Conservation (phyloP, 1,139 yeast genomes). For the Saccharomyces pastorianus region DNA sequence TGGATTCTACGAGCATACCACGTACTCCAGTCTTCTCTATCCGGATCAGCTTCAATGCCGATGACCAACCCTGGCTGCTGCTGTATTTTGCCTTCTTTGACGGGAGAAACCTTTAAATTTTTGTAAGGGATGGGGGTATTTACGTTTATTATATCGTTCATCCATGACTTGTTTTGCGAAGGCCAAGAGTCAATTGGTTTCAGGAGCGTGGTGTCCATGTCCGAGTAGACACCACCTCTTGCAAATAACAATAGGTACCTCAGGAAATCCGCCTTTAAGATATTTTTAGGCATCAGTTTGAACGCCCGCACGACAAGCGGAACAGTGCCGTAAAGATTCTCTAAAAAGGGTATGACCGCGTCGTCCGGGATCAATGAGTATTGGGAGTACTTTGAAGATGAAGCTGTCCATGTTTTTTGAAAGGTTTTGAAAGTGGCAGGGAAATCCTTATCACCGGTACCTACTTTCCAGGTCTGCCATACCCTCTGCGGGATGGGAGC, state of each 20-base stretch:
- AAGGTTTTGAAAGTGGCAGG: slow-evolving; percentile 40
- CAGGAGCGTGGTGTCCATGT: slow-evolving; percentile 70
- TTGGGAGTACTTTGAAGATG: slow-evolving; percentile 40
- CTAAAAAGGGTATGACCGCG: slow-evolving; percentile 56
- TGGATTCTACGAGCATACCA: slow-evolving; percentile 70
- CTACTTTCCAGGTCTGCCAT: slow-evolving; percentile 96
- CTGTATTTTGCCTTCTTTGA: background rate
- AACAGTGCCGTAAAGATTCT: slow-evolving; percentile 53
- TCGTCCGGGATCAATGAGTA: slow-evolving; percentile 71
- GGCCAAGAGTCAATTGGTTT: slow-evolving; percentile 58
- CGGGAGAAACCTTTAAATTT: slow-evolving; percentile 5
- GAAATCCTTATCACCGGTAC: slow-evolving; percentile 43
- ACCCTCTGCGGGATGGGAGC: slow-evolving; percentile 60
- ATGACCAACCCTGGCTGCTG: slow-evolving; percentile 63
- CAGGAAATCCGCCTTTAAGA: slow-evolving; percentile 85
- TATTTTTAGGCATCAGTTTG: slow-evolving; percentile 64
- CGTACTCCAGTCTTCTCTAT: slow-evolving; percentile 64
- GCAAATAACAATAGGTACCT: slow-evolving; percentile 79
- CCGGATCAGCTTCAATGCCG: slow-evolving; percentile 93
- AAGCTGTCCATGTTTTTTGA: slow-evolving; percentile 50
- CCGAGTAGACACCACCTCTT: slow-evolving; percentile 87
- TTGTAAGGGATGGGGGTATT: slow-evolving; percentile 17
- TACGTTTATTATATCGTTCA: background rate
- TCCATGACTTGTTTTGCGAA: slow-evolving; percentile 11
- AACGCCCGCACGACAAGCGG: slow-evolving; percentile 79